phyloP scores from a whole-genome alignment of 306 rosid species.

The Vigna radiata region DNA sequence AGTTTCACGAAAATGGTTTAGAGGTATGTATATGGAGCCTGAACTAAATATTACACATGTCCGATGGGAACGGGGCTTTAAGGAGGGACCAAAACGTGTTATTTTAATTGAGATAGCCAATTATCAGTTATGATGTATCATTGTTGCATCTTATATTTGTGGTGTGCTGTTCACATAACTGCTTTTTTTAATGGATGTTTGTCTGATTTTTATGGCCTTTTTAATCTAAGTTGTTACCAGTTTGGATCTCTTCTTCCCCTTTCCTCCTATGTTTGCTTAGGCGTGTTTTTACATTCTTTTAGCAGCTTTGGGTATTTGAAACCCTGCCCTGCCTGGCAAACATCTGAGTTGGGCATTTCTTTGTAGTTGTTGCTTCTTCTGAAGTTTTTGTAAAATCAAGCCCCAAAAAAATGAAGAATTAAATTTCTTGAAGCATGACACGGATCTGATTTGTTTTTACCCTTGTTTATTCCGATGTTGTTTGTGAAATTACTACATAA shows the following conservation, averaged over 20 bases:
- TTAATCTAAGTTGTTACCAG: not conserved
- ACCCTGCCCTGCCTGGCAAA: not conserved
- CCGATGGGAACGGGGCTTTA: not conserved
- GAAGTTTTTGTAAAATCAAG: slow-evolving; percentile 14
- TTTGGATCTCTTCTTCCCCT: not conserved
- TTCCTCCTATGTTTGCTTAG: not conserved
- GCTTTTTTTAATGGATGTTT: not conserved
- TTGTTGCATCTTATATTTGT: not conserved
- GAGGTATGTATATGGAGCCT: slow-evolving; percentile 65
- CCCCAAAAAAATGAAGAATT: not conserved
- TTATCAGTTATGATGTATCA: slow-evolving; percentile 31
- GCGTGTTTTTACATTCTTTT: not conserved
- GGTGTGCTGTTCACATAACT: slow-evolving; percentile 20
- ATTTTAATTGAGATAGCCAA: slow-evolving; percentile 24
- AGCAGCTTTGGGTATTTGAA: not conserved
- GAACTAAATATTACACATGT: slow-evolving; percentile 20
- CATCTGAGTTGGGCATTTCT: slow-evolving; percentile 12
- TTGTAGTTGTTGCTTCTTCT: slow-evolving; percentile 15
- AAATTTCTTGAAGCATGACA: not conserved
- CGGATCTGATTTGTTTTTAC: slow-evolving; percentile 22
- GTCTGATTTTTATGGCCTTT: slow-evolving; percentile 14
- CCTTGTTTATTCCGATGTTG: not conserved
- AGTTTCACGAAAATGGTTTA: slow-evolving; percentile 80
- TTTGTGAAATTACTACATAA: not conserved
- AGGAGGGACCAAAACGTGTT: slow-evolving; percentile 3